These are phyloP conservation scores for Byssochlamys sp. DNA, from an alignment of 2,329 filamentous ascomycete species.

Conservation along the genomic window DNA sequence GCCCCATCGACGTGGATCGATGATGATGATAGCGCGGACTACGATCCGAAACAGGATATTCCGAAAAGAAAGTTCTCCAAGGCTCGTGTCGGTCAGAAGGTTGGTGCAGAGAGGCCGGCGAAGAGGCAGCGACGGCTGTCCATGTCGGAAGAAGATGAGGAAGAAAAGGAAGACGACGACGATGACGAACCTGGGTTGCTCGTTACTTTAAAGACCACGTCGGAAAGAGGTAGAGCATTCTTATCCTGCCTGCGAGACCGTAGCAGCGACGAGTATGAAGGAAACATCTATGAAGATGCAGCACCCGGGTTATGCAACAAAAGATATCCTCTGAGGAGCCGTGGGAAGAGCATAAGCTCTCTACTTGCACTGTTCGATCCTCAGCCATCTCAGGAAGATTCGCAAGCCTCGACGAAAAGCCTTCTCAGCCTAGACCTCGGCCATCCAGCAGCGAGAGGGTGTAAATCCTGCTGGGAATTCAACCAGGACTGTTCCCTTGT, in stretches of 20 bases:
- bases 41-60: constrained; percentile 13
- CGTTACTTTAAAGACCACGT: not conserved
- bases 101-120: not conserved
- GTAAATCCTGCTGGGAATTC: constrained; percentile 19
- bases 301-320: not conserved
- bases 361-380: not conserved
- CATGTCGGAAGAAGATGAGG: not conserved
- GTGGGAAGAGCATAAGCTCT: not conserved
- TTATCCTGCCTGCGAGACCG: not conserved
- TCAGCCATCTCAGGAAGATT: not conserved
- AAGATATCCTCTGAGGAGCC: not conserved
- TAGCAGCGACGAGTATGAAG: not conserved
- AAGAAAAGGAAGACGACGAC: too few species aligned
- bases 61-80: constrained; percentile 1
- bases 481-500: constrained; percentile 26
- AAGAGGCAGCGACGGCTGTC: not conserved
- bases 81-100: not conserved
- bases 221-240: not conserved
- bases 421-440: constrained; percentile 8
- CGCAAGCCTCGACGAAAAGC: not conserved
- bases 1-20: constrained; percentile 22
- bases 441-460: constrained; percentile 25
- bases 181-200: not conserved
- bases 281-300: not conserved
- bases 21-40: constrained; percentile 26